A percentile compares a stretch with the other conserved stretches of the same genome.
Conservation (phyloP, 2,329 filamentous ascomycete species). For the Trichoderma polysporum region DNA sequence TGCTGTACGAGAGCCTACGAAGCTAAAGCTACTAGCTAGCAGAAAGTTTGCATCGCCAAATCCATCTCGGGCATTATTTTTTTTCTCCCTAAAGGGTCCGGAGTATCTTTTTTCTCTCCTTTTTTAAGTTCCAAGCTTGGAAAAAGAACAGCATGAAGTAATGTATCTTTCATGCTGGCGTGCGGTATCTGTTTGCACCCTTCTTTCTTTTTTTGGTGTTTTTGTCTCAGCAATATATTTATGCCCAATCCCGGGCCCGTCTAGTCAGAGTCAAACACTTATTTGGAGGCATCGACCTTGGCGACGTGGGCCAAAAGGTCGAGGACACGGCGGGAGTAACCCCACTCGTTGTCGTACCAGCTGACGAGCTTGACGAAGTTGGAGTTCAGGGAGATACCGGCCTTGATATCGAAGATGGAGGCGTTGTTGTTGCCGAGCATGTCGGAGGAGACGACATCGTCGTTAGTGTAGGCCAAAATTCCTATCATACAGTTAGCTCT, state of each 20-base stretch:
- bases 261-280: constrained; percentile 27
- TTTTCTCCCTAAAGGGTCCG: neutral
- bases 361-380: constrained; percentile 98
- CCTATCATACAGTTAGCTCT: constrained; percentile 47
- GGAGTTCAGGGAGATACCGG: constrained; percentile 95
- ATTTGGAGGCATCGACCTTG: constrained; percentile 68
- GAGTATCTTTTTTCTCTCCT: constrained; percentile 11
- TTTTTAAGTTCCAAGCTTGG: neutral
- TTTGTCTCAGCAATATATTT: neutral
- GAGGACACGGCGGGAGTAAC: constrained; percentile 93
- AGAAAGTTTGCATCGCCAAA: neutral
- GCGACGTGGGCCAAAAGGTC: constrained; percentile 78
- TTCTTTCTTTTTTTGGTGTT: constrained; percentile 28
- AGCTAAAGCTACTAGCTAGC: neutral
- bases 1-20: constrained; percentile 3
- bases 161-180: neutral
- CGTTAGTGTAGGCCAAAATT: constrained; percentile 92
- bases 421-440: constrained; percentile 89
- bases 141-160: neutral
- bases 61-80: constrained; percentile 5
- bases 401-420: constrained; percentile 99
- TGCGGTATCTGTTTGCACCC: constrained; percentile 22
- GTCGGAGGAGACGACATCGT: constrained; percentile 92
- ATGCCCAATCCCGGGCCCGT: neutral
- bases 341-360: constrained; percentile 99